Evolutionary conservation across 2,329 filamentous ascomycete genomes (phyloP).

Genomic region (Aspergillus udagawae): DNA sequence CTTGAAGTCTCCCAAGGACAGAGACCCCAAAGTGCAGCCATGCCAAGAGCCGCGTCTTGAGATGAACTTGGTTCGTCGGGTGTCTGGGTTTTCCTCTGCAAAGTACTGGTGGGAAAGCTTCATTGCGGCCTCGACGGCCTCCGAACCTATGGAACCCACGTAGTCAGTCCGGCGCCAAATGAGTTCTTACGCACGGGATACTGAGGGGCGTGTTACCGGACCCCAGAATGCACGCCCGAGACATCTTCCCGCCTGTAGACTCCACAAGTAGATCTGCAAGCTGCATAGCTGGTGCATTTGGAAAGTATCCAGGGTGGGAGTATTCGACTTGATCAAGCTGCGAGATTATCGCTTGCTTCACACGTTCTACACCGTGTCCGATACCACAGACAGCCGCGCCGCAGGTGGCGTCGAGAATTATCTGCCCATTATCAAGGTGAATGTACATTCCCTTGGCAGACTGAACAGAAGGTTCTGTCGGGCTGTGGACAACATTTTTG

Average conservation of each 20-base stretch:
- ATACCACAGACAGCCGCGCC: slow-evolving; percentile 70
- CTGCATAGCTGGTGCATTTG: too few species aligned
- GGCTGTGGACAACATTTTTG: too few species aligned
- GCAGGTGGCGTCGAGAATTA: slow-evolving; percentile 65
- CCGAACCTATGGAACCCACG: slow-evolving; percentile 37
- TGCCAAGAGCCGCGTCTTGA: slow-evolving; percentile 63
- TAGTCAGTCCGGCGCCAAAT: too few species aligned
- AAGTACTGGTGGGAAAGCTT: slow-evolving; percentile 65
- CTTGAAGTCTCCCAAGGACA: slow-evolving; percentile 62
- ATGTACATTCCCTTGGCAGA: slow-evolving; percentile 41
- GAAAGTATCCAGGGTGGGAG: too few species aligned
- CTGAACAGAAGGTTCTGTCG: not conserved
- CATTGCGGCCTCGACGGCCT: slow-evolving; percentile 63
- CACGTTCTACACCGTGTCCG: slow-evolving; percentile 55
- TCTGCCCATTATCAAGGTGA: slow-evolving; percentile 47
- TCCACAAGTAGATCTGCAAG: too few species aligned
- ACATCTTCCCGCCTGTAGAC: too few species aligned
- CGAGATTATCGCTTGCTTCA: too few species aligned
- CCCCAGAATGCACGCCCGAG: too few species aligned
- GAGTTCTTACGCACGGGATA: too few species aligned
- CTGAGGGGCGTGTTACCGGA: too few species aligned
- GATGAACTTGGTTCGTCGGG: slow-evolving; percentile 56
- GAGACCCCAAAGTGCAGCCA: slow-evolving; percentile 63
- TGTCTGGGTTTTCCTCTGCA: slow-evolving; percentile 49
- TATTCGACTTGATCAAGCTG: too few species aligned